Percentiles rank a stretch among this genome's conserved stretches.
Evolutionary conservation across 2,329 filamentous ascomycete genomes (phyloP).

Genomic region (Fusarium burgessii): DNA sequence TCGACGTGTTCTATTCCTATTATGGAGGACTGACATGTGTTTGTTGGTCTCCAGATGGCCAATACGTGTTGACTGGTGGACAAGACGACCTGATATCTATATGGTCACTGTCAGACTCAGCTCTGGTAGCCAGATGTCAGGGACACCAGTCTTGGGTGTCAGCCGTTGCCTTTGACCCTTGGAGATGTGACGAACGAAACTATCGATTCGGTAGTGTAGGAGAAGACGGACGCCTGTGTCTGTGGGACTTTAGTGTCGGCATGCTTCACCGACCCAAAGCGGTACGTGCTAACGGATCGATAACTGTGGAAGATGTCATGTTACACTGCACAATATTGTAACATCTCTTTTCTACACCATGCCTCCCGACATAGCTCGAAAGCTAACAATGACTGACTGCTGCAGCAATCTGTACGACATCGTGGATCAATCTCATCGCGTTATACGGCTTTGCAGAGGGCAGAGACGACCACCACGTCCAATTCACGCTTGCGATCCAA

Average conservation of each 20-base stretch:
- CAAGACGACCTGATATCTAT: slow-evolving; percentile 97
- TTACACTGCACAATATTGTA: not conserved
- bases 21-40: slow-evolving; percentile 94
- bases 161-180: slow-evolving; percentile 92
- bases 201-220: slow-evolving; percentile 97
- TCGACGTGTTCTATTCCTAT: slow-evolving; percentile 89
- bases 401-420: slow-evolving; percentile 52
- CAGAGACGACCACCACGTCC: slow-evolving; percentile 72
- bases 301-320: not conserved
- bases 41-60: slow-evolving; percentile 97
- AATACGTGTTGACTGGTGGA: slow-evolving; percentile 93
- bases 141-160: slow-evolving; percentile 98
- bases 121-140: slow-evolving; percentile 90
- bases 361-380: not conserved
- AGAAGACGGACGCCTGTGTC: slow-evolving; percentile 87
- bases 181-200: slow-evolving; percentile 94
- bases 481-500: slow-evolving; percentile 74
- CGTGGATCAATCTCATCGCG: slow-evolving; percentile 66
- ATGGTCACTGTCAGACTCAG: slow-evolving; percentile 87
- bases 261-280: slow-evolving; percentile 94
- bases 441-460: slow-evolving; percentile 62
- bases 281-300: slow-evolving; percentile 62
- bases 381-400: slow-evolving; percentile 24
- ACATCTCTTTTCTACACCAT: not conserved
- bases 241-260: slow-evolving; percentile 98